A percentile compares a stretch with the other conserved stretches of the same genome.
Conservation (phyloP, 306 rosid species). For the Hylodesmum podocarpum region DNA sequence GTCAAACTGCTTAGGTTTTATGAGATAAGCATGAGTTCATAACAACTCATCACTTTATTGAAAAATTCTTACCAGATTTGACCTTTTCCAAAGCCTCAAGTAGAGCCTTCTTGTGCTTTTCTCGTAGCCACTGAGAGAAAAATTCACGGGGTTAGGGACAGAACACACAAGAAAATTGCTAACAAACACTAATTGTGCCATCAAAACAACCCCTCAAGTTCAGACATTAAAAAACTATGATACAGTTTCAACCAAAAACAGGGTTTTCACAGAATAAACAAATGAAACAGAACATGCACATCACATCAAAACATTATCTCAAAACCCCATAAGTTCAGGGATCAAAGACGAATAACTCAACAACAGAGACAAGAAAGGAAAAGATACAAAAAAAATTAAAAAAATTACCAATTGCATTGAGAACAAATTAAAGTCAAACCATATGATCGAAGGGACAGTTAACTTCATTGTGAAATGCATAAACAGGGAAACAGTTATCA, state of each 20-base stretch:
- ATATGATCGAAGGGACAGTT: background rate
- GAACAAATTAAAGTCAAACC: background rate
- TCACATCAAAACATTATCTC: background rate
- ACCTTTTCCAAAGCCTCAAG: conserved; percentile 90
- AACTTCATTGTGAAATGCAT: background rate
- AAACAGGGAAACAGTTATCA: background rate
- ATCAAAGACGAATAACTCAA: background rate
- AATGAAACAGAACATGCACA: background rate
- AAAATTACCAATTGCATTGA: background rate
- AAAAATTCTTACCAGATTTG: conserved; percentile 67
- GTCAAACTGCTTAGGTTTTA: background rate
- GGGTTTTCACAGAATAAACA: background rate
- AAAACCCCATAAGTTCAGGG: background rate
- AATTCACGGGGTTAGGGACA: background rate
- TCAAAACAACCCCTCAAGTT: background rate
- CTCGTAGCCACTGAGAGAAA: conserved; percentile 40
- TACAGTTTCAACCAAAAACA: background rate
- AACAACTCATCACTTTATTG: background rate
- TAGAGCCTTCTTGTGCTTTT: conserved; percentile 57
- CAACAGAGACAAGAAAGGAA: background rate
- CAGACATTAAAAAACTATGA: background rate
- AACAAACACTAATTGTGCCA: background rate
- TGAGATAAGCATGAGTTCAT: background rate
- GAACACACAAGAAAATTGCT: background rate
- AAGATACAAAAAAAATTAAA: background rate